These are phyloP conservation scores for Inosperma sp. DNA, from an alignment of 768 basidiomycete species.

Conservation along the genomic window DNA sequence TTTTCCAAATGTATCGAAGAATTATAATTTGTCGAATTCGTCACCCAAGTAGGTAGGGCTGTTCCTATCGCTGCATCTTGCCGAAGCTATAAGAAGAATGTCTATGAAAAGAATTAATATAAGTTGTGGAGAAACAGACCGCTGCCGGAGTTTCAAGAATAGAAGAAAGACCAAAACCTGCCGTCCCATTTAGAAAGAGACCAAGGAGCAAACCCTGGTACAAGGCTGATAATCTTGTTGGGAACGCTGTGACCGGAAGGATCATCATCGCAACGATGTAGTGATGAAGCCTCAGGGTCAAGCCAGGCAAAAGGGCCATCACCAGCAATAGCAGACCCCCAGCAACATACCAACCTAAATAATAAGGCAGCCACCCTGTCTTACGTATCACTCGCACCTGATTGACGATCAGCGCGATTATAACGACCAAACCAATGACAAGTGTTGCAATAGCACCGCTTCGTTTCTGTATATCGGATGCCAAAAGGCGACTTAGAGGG, in stretches of 20 bases:
- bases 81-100: constrained; percentile 46
- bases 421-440: constrained; percentile 60
- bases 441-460: constrained; percentile 66
- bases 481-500: constrained; percentile 72
- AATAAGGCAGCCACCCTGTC: constrained; percentile 78
- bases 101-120: not conserved
- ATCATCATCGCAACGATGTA: constrained; percentile 74
- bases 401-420: constrained; percentile 59
- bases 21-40: constrained; percentile 68
- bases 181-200: constrained; percentile 74
- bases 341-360: constrained; percentile 65
- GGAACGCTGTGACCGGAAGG: constrained; percentile 75
- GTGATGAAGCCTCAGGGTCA: constrained; percentile 74
- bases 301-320: constrained; percentile 61
- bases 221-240: constrained; percentile 72
- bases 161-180: constrained; percentile 74
- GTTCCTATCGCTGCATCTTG: constrained; percentile 70
- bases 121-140: constrained; percentile 38
- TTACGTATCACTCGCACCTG: constrained; percentile 80
- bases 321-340: constrained; percentile 66
- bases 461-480: constrained; percentile 58
- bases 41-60: constrained; percentile 64
- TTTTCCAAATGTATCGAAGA: constrained; percentile 47
- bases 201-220: constrained; percentile 81
- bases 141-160: constrained; percentile 72